These are phyloP conservation scores for Curvularia sp. DNA, from an alignment of 2,329 filamentous ascomycete genomes.

Conservation along the genomic window DNA sequence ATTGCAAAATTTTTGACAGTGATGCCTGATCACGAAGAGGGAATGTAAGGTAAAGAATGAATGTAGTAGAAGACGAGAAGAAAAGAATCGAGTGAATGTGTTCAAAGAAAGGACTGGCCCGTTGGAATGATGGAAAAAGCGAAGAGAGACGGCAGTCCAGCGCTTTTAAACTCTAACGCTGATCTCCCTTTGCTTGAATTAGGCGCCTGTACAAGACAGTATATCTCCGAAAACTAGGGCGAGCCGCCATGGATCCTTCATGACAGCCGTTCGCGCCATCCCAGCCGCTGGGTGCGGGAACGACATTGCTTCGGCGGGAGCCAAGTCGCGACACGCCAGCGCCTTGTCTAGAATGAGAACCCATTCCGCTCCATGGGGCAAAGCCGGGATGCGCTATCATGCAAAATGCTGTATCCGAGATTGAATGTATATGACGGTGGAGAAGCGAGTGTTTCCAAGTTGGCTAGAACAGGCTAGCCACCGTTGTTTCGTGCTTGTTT, in stretches of 20 bases:
- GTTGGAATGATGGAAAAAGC: conserved; percentile 26
- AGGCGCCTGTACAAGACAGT: conserved; percentile 22
- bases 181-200: conserved; percentile 27
- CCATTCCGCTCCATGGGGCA: conserved; percentile 15
- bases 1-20: conserved; percentile 8
- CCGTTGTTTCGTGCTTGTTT: conserved; percentile 25
- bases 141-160: conserved; percentile 1
- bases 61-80: conserved; percentile 11
- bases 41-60: conserved; percentile 29
- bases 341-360: conserved; percentile 25
- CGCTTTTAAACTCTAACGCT: conserved; percentile 13
- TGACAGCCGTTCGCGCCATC: conserved; percentile 27
- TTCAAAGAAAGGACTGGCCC: conserved; percentile 32
- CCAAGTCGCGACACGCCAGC: conserved; percentile 17
- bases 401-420: conserved; percentile 30
- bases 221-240: conserved; percentile 25
- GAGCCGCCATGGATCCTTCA: conserved; percentile 28
- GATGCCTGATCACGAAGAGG: conserved; percentile 36
- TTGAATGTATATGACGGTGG: conserved; percentile 29
- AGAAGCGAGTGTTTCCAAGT: conserved; percentile 35
- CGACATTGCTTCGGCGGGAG: conserved; percentile 20
- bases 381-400: conserved; percentile 21
- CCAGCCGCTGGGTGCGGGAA: conserved; percentile 13
- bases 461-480: conserved; percentile 26
- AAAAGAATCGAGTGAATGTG: conserved; percentile 26